phyloP scores from a whole-genome alignment of 192 early-diverging fungal species.

The Gigaspora rosea region DNA sequence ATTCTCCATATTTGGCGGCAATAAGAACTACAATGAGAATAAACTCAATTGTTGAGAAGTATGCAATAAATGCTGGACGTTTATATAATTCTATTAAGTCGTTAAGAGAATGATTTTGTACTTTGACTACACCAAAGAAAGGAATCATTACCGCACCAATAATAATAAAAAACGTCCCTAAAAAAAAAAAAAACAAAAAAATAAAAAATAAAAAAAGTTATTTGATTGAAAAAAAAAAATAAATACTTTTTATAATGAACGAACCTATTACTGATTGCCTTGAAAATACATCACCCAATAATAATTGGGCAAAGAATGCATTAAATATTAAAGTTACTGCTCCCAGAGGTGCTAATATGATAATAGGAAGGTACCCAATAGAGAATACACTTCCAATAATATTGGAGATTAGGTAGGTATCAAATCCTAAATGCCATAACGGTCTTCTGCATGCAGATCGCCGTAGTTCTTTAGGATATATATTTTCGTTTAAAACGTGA shows the following conservation, averaged over 20 bases:
- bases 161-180: constrained; percentile 67
- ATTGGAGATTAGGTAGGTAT: constrained; percentile 67
- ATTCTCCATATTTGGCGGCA: constrained; percentile 48
- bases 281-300: constrained; percentile 66
- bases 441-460: constrained; percentile 54
- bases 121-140: constrained; percentile 75
- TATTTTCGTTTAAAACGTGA: constrained; percentile 60
- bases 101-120: constrained; percentile 66
- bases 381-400: constrained; percentile 71
- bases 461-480: constrained; percentile 51
- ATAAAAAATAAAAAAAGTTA: neutral
- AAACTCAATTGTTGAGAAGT: constrained; percentile 58
- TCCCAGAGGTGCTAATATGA: constrained; percentile 75
- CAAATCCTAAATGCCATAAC: constrained; percentile 69
- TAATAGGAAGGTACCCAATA: constrained; percentile 75
- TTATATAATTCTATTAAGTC: constrained; percentile 67
- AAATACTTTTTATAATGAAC: too few species aligned
- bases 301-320: constrained; percentile 68
- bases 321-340: constrained; percentile 76
- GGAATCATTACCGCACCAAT: constrained; percentile 68
- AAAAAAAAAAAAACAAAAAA: neutral
- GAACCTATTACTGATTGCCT: constrained; percentile 57
- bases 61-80: constrained; percentile 67
- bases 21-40: constrained; percentile 52
- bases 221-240: neutral